Conservation (phyloP, 2,329 filamentous ascomycete species). For the Colletotrichum cordylinicola region DNA sequence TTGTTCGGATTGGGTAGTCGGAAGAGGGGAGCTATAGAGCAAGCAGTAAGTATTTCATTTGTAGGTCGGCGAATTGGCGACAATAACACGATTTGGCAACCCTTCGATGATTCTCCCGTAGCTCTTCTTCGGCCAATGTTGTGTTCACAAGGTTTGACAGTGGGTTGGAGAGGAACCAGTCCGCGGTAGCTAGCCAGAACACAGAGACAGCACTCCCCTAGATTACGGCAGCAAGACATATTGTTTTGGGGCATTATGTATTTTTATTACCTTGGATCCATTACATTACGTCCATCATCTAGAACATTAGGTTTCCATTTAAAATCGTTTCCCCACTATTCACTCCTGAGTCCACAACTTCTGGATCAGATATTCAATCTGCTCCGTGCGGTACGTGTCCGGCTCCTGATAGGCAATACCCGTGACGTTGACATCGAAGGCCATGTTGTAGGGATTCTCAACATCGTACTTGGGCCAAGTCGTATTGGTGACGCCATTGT, state of each 20-base stretch:
- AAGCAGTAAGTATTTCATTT: neutral
- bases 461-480: slow-evolving; percentile 51
- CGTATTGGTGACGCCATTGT: neutral
- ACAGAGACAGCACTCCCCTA: neutral
- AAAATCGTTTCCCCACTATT: neutral
- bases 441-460: slow-evolving; percentile 46
- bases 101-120: neutral
- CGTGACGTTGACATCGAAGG: slow-evolving; percentile 55
- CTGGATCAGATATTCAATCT: slow-evolving; percentile 42
- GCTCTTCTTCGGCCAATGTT: neutral
- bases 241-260: neutral
- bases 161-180: neutral
- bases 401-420: slow-evolving; percentile 43
- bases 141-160: neutral
- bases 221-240: neutral
- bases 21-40: neutral
- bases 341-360: slow-evolving; percentile 13
- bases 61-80: neutral
- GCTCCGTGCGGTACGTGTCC: slow-evolving; percentile 50
- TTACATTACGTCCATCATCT: neutral
- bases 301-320: neutral
- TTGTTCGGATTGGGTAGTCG: neutral
- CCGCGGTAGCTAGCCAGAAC: neutral
- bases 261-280: neutral
- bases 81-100: neutral